These are phyloP conservation scores for Colletotrichum sp. DNA, from an alignment of 2,329 filamentous ascomycete species.

Conservation along the genomic window DNA sequence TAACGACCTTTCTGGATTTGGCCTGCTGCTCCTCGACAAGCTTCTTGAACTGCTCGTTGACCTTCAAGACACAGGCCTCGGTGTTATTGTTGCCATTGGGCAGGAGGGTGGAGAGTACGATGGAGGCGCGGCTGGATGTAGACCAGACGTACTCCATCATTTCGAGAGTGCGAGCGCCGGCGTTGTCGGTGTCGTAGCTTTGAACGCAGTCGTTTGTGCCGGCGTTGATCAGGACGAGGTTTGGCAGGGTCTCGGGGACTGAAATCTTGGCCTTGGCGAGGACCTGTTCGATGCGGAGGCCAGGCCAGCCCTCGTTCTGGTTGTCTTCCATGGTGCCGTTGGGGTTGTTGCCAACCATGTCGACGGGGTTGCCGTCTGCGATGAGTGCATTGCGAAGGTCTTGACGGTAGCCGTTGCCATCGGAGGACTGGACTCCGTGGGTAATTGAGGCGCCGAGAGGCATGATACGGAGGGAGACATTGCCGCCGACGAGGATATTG, in stretches of 20 bases:
- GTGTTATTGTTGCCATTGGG: slow-evolving; percentile 32
- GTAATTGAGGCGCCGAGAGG: slow-evolving; percentile 50
- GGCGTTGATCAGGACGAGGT: slow-evolving; percentile 45
- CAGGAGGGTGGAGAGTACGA: slow-evolving; percentile 45
- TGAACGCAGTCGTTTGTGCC: slow-evolving; percentile 49
- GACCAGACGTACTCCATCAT: slow-evolving; percentile 39
- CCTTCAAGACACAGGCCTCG: slow-evolving; percentile 28
- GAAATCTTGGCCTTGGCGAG: slow-evolving; percentile 33
- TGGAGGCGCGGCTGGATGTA: slow-evolving; percentile 33
- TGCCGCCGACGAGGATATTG: slow-evolving; percentile 22
- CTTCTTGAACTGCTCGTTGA: slow-evolving; percentile 37
- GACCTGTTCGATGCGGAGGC: slow-evolving; percentile 44
- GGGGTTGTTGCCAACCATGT: slow-evolving; percentile 46
- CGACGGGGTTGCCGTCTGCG: slow-evolving; percentile 36
- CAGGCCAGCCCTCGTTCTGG: slow-evolving; percentile 50
- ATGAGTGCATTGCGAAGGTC: slow-evolving; percentile 34
- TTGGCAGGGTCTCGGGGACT: slow-evolving; percentile 37
- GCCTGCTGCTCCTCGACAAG: slow-evolving; percentile 31
- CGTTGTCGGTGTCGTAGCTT: slow-evolving; percentile 30
- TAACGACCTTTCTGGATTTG: slow-evolving; percentile 35
- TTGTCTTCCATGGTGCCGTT: slow-evolving; percentile 44
- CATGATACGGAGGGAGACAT: slow-evolving; percentile 44
- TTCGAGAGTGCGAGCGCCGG: slow-evolving; percentile 35
- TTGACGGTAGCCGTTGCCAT: slow-evolving; percentile 44
- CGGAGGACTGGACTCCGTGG: slow-evolving; percentile 37